Conservation (phyloP, 345 rosid genomes). For the Brassica cretica region DNA sequence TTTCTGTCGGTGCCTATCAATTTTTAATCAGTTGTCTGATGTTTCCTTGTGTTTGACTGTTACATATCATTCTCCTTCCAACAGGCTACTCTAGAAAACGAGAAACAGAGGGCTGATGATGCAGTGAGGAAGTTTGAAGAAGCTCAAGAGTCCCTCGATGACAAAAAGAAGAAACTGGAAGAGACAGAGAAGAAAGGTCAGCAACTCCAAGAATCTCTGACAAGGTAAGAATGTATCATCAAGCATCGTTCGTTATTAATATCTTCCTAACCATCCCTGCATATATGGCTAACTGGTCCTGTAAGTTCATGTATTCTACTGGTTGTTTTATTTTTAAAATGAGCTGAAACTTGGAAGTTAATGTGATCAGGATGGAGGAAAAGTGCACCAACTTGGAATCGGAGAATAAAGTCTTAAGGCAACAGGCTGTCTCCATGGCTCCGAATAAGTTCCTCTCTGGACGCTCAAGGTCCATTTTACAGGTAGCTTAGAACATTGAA, state of each 20-base stretch:
- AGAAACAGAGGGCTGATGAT: constrained; percentile 64
- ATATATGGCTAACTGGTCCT: not conserved
- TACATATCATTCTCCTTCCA: not conserved
- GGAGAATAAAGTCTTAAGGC: constrained; percentile 86
- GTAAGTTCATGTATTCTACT: not conserved
- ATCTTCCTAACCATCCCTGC: constrained; percentile 2
- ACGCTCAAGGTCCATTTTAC: constrained; percentile 83
- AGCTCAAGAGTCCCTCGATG: constrained; percentile 52
- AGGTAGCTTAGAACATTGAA: constrained; percentile 43
- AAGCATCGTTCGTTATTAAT: not conserved
- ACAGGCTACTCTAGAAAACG: constrained; percentile 59
- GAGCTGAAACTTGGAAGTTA: not conserved
- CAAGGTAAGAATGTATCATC: constrained; percentile 44
- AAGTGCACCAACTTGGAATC: constrained; percentile 76
- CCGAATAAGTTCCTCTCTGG: constrained; percentile 87
- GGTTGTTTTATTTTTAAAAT: constrained; percentile 1
- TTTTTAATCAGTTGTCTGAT: no score
- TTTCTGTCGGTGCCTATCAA: not conserved
- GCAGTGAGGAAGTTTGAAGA: constrained; percentile 54
- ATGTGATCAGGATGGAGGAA: constrained; percentile 68
- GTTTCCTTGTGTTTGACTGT: no score
- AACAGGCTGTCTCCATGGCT: constrained; percentile 88
- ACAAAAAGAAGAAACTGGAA: constrained; percentile 53
- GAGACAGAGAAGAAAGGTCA: constrained; percentile 70
- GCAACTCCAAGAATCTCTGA: constrained; percentile 70